Percentiles rank a stretch among this genome's conserved stretches.
These are phyloP conservation scores for Aquanectria penicillioides DNA, from an alignment of 2,329 filamentous ascomycete species.

Conservation along the genomic window DNA sequence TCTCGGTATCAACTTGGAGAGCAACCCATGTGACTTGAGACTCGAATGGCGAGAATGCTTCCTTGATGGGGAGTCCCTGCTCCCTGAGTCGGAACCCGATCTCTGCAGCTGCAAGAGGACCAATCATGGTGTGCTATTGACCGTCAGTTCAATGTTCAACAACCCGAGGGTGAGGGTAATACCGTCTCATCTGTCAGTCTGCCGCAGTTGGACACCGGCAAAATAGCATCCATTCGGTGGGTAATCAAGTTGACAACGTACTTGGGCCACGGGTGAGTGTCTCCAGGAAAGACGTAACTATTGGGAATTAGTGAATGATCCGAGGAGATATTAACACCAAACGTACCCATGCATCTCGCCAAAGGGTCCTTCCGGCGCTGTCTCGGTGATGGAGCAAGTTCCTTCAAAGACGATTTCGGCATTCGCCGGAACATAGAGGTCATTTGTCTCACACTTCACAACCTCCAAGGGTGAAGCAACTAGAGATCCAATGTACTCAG, in stretches of 20 bases:
- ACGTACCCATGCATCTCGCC: constrained; percentile 50
- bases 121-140: constrained; percentile 33
- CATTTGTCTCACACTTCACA: constrained; percentile 63
- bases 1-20: constrained; percentile 66
- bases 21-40: constrained; percentile 59
- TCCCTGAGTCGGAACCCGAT: constrained; percentile 21
- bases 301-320: background rate
- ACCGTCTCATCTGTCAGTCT: constrained; percentile 28
- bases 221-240: constrained; percentile 23
- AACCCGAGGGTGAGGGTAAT: background rate
- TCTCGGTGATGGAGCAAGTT: constrained; percentile 55
- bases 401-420: constrained; percentile 63
- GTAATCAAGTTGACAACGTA: constrained; percentile 22
- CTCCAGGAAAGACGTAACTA: constrained; percentile 25
- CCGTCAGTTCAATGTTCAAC: background rate
- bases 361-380: constrained; percentile 58
- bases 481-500: constrained; percentile 59
- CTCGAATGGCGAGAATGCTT: constrained; percentile 56
- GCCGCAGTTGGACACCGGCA: constrained; percentile 24
- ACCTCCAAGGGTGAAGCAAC: constrained; percentile 56
- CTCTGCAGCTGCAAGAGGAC: constrained; percentile 28
- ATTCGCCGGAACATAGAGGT: constrained; percentile 59
- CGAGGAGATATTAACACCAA: background rate
- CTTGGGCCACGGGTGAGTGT: constrained; percentile 16
- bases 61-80: constrained; percentile 53